Percentiles rank a stretch among this genome's conserved stretches.
Evolutionary conservation across 2,329 filamentous ascomycete genomes (phyloP).

Genomic region (Emergomyces africanus): DNA sequence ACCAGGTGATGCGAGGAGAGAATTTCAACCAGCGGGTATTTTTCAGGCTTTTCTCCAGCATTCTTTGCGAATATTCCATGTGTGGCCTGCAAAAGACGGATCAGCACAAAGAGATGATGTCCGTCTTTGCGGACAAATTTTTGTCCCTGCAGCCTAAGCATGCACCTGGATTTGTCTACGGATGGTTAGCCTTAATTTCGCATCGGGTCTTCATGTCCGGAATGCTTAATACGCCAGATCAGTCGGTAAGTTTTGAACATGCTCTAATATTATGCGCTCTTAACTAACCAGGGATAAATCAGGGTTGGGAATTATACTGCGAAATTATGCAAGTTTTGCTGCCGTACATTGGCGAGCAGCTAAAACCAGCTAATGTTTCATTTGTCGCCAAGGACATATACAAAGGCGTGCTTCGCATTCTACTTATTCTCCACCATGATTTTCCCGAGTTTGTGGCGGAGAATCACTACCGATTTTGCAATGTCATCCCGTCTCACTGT

Average conservation of each 20-base stretch:
- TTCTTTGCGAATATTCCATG: conserved; percentile 61
- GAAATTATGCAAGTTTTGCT: conserved; percentile 62
- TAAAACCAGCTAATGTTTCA: conserved; percentile 59
- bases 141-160: conserved; percentile 60
- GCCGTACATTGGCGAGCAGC: conserved; percentile 61
- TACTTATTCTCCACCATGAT: conserved; percentile 82
- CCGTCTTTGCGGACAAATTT: conserved; percentile 59
- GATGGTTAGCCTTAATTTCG: conserved; percentile 69
- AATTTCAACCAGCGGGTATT: conserved; percentile 80
- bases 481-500: conserved; percentile 69
- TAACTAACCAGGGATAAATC: conserved; percentile 5
- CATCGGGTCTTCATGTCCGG: conserved; percentile 75
- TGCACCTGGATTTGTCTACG: conserved; percentile 72
- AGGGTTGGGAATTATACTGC: conserved; percentile 65
- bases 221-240: conserved; percentile 55
- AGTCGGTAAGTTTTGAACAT: conserved; percentile 25
- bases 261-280: neutral
- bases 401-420: conserved; percentile 65
- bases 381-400: conserved; percentile 70
- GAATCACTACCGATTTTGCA: conserved; percentile 71
- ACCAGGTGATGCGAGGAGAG: conserved; percentile 69
- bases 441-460: conserved; percentile 87
- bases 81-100: conserved; percentile 47
- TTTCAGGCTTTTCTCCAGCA: conserved; percentile 73
- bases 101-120: conserved; percentile 54